phyloP scores from a whole-genome alignment of 306 rosid genomes.

The Pterocarpus santalinus region DNA sequence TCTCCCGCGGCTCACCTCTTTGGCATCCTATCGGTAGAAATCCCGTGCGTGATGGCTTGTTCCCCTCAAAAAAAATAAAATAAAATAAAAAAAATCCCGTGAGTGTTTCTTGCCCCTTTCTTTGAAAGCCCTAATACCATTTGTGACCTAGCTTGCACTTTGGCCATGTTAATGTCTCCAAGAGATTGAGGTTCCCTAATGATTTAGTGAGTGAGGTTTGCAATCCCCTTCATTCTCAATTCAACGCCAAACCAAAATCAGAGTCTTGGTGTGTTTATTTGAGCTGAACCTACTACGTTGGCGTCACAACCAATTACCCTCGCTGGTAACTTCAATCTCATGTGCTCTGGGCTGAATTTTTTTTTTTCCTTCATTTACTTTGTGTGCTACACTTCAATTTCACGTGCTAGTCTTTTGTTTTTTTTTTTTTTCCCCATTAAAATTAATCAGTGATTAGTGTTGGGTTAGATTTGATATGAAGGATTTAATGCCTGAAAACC shows the following conservation, averaged over 20 bases:
- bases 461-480: not conserved
- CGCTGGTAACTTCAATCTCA: conserved; percentile 66
- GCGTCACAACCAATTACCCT: conserved; percentile 78
- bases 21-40: too few relatives aligned
- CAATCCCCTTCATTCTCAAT: not conserved
- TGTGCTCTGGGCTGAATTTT: conserved; percentile 1
- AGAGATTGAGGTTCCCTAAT: too few relatives aligned
- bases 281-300: conserved; percentile 77
- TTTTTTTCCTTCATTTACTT: not conserved
- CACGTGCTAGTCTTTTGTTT: not conserved
- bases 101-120: too few relatives aligned
- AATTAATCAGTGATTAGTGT: not conserved
- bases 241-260: conserved; percentile 49
- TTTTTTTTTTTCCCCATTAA: not conserved
- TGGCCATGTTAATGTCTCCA: too few relatives aligned
- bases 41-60: too few relatives aligned
- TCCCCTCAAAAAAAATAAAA: too few relatives aligned
- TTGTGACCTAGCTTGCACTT: too few relatives aligned
- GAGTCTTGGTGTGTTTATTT: conserved; percentile 79
- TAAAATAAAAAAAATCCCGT: too few relatives aligned
- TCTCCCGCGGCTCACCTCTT: too few relatives aligned
- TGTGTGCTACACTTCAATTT: not conserved
- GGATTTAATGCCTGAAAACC: conserved; percentile 1
- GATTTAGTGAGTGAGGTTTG: too few relatives aligned
- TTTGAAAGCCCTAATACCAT: too few relatives aligned